These are phyloP conservation scores for Persicaria maculosa DNA, from an alignment of 148 eudicot species.

Conservation along the genomic window DNA sequence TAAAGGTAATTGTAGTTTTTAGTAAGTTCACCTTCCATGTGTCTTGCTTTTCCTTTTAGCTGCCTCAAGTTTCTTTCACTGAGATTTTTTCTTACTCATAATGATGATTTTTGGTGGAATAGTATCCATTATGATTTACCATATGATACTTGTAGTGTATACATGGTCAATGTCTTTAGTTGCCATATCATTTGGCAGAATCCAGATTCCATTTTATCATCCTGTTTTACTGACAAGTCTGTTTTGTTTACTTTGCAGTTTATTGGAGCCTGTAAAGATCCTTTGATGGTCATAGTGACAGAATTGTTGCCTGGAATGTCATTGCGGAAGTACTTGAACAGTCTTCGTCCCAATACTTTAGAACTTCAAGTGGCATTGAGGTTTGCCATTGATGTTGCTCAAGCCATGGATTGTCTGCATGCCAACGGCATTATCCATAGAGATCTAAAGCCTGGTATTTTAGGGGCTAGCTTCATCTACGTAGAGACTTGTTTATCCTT, in stretches of 20 bases:
- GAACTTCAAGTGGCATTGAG: conserved; percentile 59
- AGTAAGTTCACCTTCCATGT: neutral
- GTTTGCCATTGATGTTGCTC: conserved; percentile 84
- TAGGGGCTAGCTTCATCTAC: conserved; percentile 21
- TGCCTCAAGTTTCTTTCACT: neutral
- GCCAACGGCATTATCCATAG: conserved; percentile 95
- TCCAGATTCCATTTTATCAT: neutral
- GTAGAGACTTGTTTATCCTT: conserved; percentile 13
- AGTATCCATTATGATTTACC: neutral
- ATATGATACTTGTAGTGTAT: neutral
- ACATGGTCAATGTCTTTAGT: neutral
- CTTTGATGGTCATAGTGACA: conserved; percentile 91
- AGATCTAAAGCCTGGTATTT: conserved; percentile 91
- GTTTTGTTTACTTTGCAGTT: conserved; percentile 50
- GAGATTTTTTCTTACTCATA: neutral
- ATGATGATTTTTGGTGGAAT: neutral
- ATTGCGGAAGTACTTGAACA: conserved; percentile 63
- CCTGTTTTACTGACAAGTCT: neutral
- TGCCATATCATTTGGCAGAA: neutral
- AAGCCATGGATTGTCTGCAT: conserved; percentile 87
- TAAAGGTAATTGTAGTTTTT: conserved; percentile 43
- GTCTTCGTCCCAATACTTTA: conserved; percentile 67
- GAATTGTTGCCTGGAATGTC: conserved; percentile 88
- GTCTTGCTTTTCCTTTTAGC: neutral
- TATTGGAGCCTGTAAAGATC: conserved; percentile 97